Evolutionary conservation across 495 filamentous ascomycete genomes (phyloP).

Genomic region (Sordaria brevicollis): DNA sequence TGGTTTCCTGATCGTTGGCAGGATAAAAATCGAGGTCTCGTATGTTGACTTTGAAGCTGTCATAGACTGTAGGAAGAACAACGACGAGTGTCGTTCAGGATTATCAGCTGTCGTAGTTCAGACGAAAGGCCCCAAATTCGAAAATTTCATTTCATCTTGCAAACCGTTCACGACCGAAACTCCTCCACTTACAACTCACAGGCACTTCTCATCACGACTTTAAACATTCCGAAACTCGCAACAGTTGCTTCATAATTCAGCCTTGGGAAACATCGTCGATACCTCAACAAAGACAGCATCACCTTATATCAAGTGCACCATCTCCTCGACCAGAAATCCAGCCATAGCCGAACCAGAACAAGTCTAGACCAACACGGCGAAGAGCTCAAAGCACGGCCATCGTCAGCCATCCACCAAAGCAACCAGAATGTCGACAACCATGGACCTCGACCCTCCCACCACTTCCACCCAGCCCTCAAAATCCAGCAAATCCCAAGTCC

Average conservation of each 20-base stretch:
- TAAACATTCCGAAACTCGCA: not conserved
- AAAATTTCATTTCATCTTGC: not conserved
- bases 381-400: not conserved
- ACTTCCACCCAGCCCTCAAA: not conserved
- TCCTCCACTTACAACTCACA: not conserved
- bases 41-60: not conserved
- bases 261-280: no score
- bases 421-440: not conserved
- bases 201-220: not conserved
- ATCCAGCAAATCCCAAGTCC: conserved; percentile 1
- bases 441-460: conserved; percentile 9
- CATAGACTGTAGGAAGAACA: not conserved
- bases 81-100: not conserved
- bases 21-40: not conserved
- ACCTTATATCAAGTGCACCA: no score
- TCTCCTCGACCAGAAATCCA: no score
- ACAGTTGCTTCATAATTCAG: not conserved
- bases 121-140: not conserved
- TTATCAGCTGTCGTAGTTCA: not conserved
- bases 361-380: no score
- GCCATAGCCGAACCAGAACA: no score
- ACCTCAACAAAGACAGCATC: no score
- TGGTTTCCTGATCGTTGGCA: not conserved
- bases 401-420: not conserved
- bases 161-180: not conserved